Conservation (phyloP, 164 flowering plant species). For the Cinnamomum chago region DNA sequence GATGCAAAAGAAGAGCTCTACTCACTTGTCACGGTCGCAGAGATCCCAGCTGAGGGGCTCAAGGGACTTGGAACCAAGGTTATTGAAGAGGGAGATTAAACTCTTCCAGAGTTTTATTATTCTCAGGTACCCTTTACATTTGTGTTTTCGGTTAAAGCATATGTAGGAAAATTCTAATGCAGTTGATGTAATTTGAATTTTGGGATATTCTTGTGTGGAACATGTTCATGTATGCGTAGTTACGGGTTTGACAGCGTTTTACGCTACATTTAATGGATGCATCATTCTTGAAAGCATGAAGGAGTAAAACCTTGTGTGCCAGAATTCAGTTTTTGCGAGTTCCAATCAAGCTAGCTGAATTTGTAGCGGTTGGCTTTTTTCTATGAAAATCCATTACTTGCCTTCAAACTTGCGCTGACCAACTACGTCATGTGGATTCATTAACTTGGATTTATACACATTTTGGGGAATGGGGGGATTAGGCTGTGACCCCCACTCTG, state of each 20-base stretch:
- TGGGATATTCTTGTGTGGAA: neutral
- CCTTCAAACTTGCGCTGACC: too few species aligned
- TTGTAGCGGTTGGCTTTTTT: too few species aligned
- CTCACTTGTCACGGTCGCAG: slow-evolving; percentile 53
- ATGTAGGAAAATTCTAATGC: neutral
- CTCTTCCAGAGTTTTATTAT: neutral
- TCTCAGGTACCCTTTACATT: neutral
- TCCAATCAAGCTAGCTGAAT: too few species aligned
- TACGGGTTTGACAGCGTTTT: neutral
- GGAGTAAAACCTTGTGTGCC: too few species aligned
- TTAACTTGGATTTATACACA: too few species aligned
- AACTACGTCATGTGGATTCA: too few species aligned
- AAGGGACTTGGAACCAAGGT: slow-evolving; percentile 47
- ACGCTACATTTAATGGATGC: neutral
- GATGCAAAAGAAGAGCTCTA: slow-evolving; percentile 57
- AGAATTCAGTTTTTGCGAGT: too few species aligned
- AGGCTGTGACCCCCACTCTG: too few species aligned
- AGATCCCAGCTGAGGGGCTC: slow-evolving; percentile 38
- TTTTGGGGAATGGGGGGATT: too few species aligned
- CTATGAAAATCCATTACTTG: too few species aligned
- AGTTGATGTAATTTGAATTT: neutral
- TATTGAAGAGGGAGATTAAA: slow-evolving; percentile 31
- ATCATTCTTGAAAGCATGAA: too few species aligned
- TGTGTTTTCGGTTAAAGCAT: neutral
- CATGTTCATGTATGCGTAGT: too few species aligned